A percentile compares a stretch with the other conserved stretches of the same genome.
Conservation (phyloP, 805 yeast genomes). For the Sporopachydermia quercuum region DNA sequence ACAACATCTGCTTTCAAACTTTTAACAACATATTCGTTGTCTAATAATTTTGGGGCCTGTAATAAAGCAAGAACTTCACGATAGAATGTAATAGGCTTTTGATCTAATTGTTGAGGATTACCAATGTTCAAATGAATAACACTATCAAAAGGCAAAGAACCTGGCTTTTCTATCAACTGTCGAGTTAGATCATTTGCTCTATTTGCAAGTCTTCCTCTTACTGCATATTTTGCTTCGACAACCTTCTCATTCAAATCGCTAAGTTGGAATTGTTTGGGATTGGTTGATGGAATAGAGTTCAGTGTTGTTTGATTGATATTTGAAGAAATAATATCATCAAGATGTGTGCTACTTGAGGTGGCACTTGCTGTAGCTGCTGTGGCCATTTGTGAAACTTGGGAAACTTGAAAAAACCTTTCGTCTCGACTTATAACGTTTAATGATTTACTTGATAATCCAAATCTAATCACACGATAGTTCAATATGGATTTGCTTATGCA, state of each 20-base stretch:
- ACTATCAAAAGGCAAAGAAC: conserved; percentile 55
- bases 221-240: conserved; percentile 86
- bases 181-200: conserved; percentile 74
- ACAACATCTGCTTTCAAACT: conserved; percentile 43
- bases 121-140: conserved; percentile 92
- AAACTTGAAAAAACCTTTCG: too few species aligned
- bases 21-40: conserved; percentile 16
- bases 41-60: conserved; percentile 67
- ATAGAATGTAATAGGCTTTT: conserved; percentile 87
- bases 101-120: conserved; percentile 94
- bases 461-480: too few species aligned
- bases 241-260: conserved; percentile 59
- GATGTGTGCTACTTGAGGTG: too few species aligned
- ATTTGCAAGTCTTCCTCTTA: conserved; percentile 86
- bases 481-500: too few species aligned
- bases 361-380: too few species aligned
- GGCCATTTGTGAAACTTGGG: too few species aligned
- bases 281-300: too few species aligned
- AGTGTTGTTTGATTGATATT: too few species aligned
- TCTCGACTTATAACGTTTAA: too few species aligned
- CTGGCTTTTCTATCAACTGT: conserved; percentile 37
- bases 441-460: too few species aligned
- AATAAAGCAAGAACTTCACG: conserved; percentile 77
- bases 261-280: conserved; percentile 24
- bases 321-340: too few species aligned